Percentiles rank a stretch among this genome's conserved stretches.
Evolutionary conservation across 2,329 filamentous ascomycete genomes (phyloP).

Genomic region (Talaromyces marneffei): DNA sequence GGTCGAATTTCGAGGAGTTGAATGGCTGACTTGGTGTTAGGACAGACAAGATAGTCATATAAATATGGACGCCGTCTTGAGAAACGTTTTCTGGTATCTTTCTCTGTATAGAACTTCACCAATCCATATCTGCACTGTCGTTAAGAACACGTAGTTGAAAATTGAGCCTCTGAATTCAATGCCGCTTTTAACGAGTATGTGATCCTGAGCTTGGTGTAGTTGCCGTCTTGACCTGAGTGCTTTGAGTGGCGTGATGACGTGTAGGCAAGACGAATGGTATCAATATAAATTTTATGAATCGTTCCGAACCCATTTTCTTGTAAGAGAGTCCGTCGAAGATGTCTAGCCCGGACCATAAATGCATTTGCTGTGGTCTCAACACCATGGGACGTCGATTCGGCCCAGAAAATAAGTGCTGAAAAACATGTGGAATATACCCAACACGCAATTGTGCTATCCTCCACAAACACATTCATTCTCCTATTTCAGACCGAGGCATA

Average conservation of each 20-base stretch:
- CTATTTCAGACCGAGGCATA: background rate
- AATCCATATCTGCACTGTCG: background rate
- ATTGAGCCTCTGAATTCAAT: background rate
- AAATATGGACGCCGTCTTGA: background rate
- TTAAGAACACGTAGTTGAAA: background rate
- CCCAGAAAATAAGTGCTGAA: background rate
- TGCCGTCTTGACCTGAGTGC: background rate
- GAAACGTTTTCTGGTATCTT: background rate
- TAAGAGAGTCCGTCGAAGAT: background rate
- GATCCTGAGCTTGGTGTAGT: background rate
- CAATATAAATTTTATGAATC: background rate
- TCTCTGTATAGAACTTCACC: background rate
- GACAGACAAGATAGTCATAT: slow-evolving; percentile 11
- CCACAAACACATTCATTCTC: slow-evolving; percentile 22
- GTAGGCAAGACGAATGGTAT: background rate
- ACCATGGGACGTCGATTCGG: background rate
- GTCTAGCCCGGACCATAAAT: background rate
- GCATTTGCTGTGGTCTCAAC: background rate
- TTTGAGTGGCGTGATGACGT: background rate
- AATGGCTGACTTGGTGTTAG: slow-evolving; percentile 10
- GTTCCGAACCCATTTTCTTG: background rate
- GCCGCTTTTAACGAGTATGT: too few species aligned
- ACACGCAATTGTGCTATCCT: slow-evolving; percentile 15
- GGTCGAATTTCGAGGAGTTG: background rate
- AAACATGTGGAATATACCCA: background rate